Evolutionary conservation across 768 basidiomycete species (phyloP).

Genomic region (Hypholoma fasciculare): DNA sequence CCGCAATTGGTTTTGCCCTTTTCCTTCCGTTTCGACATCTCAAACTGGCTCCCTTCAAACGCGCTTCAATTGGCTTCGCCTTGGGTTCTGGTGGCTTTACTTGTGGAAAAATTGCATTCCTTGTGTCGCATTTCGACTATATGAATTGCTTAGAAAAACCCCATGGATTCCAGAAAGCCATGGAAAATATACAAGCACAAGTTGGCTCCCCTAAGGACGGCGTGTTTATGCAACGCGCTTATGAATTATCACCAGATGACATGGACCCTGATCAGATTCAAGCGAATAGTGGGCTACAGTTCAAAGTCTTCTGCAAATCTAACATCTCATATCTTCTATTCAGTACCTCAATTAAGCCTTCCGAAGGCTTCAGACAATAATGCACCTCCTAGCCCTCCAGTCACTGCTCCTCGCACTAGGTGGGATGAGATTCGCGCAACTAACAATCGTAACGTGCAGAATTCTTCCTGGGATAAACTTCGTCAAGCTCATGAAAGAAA

Average conservation of each 20-base stretch:
- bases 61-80: conserved; percentile 11
- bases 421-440: conserved; percentile 71
- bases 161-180: conserved; percentile 37
- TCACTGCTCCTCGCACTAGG: conserved; percentile 31
- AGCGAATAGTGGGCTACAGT: conserved; percentile 6
- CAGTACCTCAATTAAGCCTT: conserved; percentile 12
- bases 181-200: conserved; percentile 44
- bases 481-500: conserved; percentile 56
- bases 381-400: neutral
- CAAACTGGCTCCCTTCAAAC: conserved; percentile 18
- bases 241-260: conserved; percentile 15
- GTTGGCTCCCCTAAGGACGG: conserved; percentile 31
- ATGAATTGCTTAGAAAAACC: conserved; percentile 39
- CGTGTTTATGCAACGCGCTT: conserved; percentile 28
- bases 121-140: conserved; percentile 35
- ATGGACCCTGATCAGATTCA: conserved; percentile 4
- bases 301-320: neutral
- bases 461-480: conserved; percentile 69
- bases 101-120: conserved; percentile 26
- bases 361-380: conserved; percentile 12
- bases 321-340: neutral
- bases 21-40: conserved; percentile 19
- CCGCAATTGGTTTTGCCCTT: conserved; percentile 5
- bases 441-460: conserved; percentile 40
- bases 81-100: conserved; percentile 28